A percentile compares a stretch with the other conserved stretches of the same genome.
Evolutionary conservation across 225 moss, liverwort and hornwort species (phyloP).

Genomic region (Physcomitrium patens): DNA sequence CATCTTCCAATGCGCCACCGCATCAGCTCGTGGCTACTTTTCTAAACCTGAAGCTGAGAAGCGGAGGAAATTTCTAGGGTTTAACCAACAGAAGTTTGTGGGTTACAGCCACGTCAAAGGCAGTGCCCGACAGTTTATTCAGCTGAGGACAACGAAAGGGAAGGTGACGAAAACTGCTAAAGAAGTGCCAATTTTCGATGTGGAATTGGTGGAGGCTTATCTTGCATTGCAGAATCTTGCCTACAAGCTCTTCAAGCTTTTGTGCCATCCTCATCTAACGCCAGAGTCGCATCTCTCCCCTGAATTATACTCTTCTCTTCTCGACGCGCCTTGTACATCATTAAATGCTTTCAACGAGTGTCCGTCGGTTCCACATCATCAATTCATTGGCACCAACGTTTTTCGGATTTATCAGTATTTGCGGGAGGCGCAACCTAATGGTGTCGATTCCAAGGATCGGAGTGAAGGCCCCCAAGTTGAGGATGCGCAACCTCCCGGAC

Average conservation of each 20-base stretch:
- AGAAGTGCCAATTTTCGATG: constrained; percentile 38
- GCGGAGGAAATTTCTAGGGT: constrained; percentile 34
- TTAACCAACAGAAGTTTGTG: constrained; percentile 41
- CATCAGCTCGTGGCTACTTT: constrained; percentile 32
- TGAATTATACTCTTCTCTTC: constrained; percentile 27
- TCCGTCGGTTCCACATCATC: constrained; percentile 34
- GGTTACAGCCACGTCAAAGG: constrained; percentile 50
- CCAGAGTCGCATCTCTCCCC: constrained; percentile 45
- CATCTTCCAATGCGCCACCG: constrained; percentile 41
- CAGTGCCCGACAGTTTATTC: constrained; percentile 58
- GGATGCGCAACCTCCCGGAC: constrained; percentile 25
- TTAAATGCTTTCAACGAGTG: constrained; percentile 37
- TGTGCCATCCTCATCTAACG: constrained; percentile 53
- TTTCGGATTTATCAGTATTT: constrained; percentile 54
- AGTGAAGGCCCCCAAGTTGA: not conserved
- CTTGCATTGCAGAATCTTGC: constrained; percentile 45
- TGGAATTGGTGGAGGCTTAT: constrained; percentile 38
- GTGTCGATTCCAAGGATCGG: not conserved
- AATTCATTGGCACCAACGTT: constrained; percentile 54
- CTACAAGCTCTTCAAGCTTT: constrained; percentile 53
- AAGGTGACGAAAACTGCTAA: constrained; percentile 33
- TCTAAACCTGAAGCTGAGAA: constrained; percentile 36
- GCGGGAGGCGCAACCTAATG: constrained; percentile 13
- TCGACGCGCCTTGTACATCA: constrained; percentile 39
- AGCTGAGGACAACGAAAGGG: constrained; percentile 52